Evolutionary conservation across 192 early-diverging fungal genomes (phyloP).

Genomic region (Dimargaris cristalligena): DNA sequence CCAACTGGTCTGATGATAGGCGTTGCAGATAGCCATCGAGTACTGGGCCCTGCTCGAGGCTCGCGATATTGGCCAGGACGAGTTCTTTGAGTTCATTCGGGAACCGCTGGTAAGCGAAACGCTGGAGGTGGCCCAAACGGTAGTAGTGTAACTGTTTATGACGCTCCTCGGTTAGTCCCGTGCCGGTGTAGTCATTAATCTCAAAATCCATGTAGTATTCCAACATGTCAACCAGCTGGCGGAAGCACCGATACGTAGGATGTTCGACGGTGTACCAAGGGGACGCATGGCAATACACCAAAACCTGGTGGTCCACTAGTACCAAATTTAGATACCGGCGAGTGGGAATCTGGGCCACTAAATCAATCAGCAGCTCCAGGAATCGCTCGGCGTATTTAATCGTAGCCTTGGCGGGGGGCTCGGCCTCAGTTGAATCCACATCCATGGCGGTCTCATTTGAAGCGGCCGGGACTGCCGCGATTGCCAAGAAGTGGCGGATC

Average conservation of each 20-base stretch:
- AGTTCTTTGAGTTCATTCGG: slow-evolving; percentile 50
- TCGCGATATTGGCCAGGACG: slow-evolving; percentile 49
- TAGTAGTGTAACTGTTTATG: slow-evolving; percentile 43
- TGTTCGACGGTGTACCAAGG: neutral
- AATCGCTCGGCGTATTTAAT: slow-evolving; percentile 48
- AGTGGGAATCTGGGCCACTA: slow-evolving; percentile 79
- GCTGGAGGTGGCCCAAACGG: slow-evolving; percentile 49
- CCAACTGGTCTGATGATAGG: slow-evolving; percentile 27
- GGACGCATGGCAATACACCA: slow-evolving; percentile 19
- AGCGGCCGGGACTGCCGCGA: neutral
- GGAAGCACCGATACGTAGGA: slow-evolving; percentile 21
- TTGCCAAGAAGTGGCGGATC: slow-evolving; percentile 43
- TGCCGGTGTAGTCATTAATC: slow-evolving; percentile 67
- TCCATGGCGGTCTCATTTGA: neutral
- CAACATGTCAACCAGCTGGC: slow-evolving; percentile 51
- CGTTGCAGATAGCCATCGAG: slow-evolving; percentile 36
- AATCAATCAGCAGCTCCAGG: slow-evolving; percentile 73
- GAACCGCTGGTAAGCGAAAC: slow-evolving; percentile 51
- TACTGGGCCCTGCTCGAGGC: slow-evolving; percentile 35
- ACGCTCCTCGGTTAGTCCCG: slow-evolving; percentile 44
- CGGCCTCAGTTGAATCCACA: neutral
- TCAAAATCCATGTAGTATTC: slow-evolving; percentile 59
- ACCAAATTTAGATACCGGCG: slow-evolving; percentile 72
- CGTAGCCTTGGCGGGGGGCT: neutral
- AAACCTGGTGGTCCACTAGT: slow-evolving; percentile 63